A percentile compares a stretch with the other conserved stretches of the same genome.
Conservation (phyloP, 495 filamentous ascomycete genomes). For the Penicillium mononematosum region DNA sequence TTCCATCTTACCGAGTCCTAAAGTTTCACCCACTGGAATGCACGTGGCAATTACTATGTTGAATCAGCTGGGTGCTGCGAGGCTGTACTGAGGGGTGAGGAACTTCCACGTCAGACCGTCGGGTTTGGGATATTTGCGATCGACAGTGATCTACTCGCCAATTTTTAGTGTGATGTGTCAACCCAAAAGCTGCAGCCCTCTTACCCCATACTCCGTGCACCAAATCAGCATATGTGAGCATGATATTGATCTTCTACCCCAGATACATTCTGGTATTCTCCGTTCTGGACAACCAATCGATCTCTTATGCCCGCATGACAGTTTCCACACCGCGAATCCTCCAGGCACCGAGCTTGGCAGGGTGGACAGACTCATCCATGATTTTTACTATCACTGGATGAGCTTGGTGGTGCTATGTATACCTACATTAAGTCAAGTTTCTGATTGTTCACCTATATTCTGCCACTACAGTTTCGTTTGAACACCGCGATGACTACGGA, state of each 20-base stretch:
- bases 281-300: background rate
- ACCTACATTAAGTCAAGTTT: background rate
- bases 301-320: background rate
- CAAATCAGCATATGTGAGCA: background rate
- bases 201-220: background rate
- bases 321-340: background rate
- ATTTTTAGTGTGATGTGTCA: constrained; percentile 1
- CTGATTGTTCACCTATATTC: background rate
- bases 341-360: constrained; percentile 6
- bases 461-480: background rate
- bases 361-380: background rate
- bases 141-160: background rate
- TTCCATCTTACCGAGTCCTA: background rate
- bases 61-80: background rate
- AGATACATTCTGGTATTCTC: background rate
- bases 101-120: background rate
- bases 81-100: background rate
- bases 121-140: background rate
- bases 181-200: background rate
- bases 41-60: background rate
- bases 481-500: background rate
- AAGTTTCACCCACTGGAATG: background rate
- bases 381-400: background rate
- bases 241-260: constrained; percentile 1
- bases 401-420: background rate